A percentile compares a stretch with the other conserved stretches of the same genome.
Evolutionary conservation across 2,329 filamentous ascomycete species (phyloP).

Genomic region (Calonectria honghensis): DNA sequence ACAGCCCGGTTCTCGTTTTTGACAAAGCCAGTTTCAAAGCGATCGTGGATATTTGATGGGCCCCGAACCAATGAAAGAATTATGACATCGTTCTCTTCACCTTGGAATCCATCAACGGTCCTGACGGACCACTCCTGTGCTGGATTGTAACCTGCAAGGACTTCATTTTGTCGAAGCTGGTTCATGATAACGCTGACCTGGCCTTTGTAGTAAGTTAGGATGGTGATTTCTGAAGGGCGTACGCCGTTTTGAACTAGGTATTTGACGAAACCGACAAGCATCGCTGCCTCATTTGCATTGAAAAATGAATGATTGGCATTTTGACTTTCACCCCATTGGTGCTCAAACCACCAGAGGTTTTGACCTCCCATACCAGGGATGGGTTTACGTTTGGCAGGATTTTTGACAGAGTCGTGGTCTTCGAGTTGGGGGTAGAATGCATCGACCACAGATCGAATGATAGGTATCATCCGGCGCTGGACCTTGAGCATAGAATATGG

Average conservation of each 20-base stretch:
- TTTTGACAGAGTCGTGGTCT: conserved; percentile 66
- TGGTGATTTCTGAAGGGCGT: conserved; percentile 77
- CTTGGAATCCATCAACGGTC: conserved; percentile 93
- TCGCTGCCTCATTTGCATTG: conserved; percentile 83
- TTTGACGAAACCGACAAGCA: conserved; percentile 83
- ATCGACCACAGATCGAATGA: conserved; percentile 66
- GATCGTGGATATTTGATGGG: conserved; percentile 65
- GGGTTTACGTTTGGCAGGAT: conserved; percentile 58
- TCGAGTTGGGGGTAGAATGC: conserved; percentile 67
- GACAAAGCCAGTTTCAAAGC: conserved; percentile 81
- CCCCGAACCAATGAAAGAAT: conserved; percentile 88
- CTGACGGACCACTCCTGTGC: conserved; percentile 74
- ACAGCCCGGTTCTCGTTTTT: conserved; percentile 75
- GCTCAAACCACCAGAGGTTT: conserved; percentile 66
- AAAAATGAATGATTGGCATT: conserved; percentile 79
- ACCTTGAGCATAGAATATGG: conserved; percentile 78
- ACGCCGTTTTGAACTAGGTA: conserved; percentile 84
- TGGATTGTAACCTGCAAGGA: conserved; percentile 53
- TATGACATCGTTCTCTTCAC: conserved; percentile 91
- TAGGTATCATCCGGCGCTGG: conserved; percentile 77
- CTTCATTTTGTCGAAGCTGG: conserved; percentile 61
- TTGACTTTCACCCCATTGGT: conserved; percentile 76
- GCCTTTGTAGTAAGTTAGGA: conserved; percentile 92
- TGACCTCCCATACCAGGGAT: conserved; percentile 67
- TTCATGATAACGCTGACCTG: conserved; percentile 81